Conservation (phyloP, 192 early-diverging fungal genomes). For the Rhizophagus clarus region DNA sequence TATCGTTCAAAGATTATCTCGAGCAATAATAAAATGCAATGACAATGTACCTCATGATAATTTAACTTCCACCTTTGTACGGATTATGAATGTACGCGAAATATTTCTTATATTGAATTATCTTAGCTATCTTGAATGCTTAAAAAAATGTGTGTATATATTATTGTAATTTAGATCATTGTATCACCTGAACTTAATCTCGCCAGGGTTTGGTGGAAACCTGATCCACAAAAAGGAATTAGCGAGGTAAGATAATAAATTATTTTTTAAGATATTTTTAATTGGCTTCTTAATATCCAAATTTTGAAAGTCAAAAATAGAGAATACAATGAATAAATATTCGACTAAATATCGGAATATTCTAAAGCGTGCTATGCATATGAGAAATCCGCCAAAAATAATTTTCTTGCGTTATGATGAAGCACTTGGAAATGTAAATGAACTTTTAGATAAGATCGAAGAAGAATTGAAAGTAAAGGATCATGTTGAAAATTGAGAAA, state of each 20-base stretch:
- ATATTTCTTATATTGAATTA: background rate
- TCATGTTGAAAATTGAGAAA: background rate
- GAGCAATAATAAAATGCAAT: constrained; percentile 15
- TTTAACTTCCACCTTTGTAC: constrained; percentile 16
- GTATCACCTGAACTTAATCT: background rate
- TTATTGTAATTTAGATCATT: background rate
- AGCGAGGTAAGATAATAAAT: background rate
- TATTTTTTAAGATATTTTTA: background rate
- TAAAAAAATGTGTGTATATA: background rate
- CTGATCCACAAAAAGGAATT: constrained; percentile 9
- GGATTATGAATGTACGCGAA: background rate
- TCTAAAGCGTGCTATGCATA: background rate
- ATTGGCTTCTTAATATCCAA: background rate
- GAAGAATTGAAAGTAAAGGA: background rate
- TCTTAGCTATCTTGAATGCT: background rate
- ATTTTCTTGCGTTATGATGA: constrained; percentile 3
- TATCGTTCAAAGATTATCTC: background rate
- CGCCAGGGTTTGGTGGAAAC: constrained; percentile 20
- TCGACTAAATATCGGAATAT: constrained; percentile 9
- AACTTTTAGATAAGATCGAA: constrained; percentile 25
- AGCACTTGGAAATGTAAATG: background rate
- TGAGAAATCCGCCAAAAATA: constrained; percentile 17
- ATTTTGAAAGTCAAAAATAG: background rate
- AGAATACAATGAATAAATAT: background rate
- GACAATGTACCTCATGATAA: background rate